A percentile compares a stretch with the other conserved stretches of the same genome.
Evolutionary conservation across 2,329 filamentous ascomycete species (phyloP).

Genomic region (Esteya vermicola): DNA sequence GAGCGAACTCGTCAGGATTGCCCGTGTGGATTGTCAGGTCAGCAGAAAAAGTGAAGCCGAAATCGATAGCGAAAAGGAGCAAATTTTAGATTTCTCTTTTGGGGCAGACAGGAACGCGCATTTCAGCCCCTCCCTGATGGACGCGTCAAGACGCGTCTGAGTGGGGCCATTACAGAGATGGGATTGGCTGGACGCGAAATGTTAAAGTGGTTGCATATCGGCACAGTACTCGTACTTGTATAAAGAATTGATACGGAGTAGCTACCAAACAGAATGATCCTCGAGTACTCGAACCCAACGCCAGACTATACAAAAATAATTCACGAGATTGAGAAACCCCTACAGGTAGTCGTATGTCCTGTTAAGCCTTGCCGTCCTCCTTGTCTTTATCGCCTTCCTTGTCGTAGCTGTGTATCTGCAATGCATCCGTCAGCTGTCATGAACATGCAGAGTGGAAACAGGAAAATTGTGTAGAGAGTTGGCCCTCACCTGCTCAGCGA

Average conservation of each 20-base stretch:
- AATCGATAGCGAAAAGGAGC: background rate
- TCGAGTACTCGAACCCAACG: no score
- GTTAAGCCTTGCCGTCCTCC: no score
- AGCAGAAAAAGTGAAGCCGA: background rate
- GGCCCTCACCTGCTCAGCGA: slow-evolving; percentile 35
- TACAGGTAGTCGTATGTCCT: no score
- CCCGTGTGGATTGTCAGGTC: background rate
- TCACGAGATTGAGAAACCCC: no score
- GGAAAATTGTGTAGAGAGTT: background rate
- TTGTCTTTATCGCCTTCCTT: no score
- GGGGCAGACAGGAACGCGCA: background rate
- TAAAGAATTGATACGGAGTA: no score
- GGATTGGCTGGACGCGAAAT: slow-evolving; percentile 8
- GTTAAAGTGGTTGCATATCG: slow-evolving; percentile 12
- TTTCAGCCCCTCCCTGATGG: background rate
- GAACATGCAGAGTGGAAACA: background rate
- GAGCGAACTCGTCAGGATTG: no score
- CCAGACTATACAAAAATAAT: background rate
- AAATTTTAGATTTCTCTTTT: background rate
- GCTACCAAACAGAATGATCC: no score
- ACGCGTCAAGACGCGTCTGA: slow-evolving; percentile 12
- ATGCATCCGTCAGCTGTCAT: background rate
- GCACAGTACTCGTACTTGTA: background rate
- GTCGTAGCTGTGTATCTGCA: no score
- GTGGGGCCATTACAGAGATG: background rate